Evolutionary conservation across 495 filamentous ascomycete genomes (phyloP).

Genomic region (Aspergillus affinis): DNA sequence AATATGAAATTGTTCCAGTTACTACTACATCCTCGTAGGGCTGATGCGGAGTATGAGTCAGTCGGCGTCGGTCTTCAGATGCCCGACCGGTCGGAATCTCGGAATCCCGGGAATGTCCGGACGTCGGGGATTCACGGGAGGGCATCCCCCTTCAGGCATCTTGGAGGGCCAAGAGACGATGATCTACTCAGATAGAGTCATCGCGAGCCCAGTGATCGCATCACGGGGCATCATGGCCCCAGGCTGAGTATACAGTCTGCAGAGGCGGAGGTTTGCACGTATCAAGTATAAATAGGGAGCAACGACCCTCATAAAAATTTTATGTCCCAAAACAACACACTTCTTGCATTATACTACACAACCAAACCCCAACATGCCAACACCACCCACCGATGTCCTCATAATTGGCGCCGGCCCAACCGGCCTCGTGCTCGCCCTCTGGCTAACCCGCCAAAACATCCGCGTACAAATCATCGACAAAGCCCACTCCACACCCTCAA

Average conservation of each 20-base stretch:
- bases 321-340: background rate
- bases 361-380: background rate
- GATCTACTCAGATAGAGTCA: background rate
- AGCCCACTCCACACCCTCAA: conserved; percentile 22
- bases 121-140: background rate
- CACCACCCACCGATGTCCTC: conserved; percentile 33
- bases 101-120: background rate
- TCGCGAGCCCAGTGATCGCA: background rate
- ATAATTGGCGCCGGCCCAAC: conserved; percentile 44
- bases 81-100: background rate
- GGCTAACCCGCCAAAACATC: conserved; percentile 36
- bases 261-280: background rate
- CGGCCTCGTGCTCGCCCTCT: conserved; percentile 42
- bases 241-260: background rate
- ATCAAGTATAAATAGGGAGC: background rate
- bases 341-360: background rate
- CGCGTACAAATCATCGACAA: conserved; percentile 38
- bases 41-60: background rate
- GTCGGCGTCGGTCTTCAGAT: background rate
- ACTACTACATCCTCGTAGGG: too few relatives aligned
- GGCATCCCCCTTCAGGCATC: background rate
- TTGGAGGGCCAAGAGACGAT: background rate
- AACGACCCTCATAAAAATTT: too few relatives aligned
- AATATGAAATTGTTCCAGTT: background rate
- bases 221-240: background rate